Evolutionary conservation across 1,284 basidiomycete species (phyloP).

Genomic region (Inonotus hispidus): DNA sequence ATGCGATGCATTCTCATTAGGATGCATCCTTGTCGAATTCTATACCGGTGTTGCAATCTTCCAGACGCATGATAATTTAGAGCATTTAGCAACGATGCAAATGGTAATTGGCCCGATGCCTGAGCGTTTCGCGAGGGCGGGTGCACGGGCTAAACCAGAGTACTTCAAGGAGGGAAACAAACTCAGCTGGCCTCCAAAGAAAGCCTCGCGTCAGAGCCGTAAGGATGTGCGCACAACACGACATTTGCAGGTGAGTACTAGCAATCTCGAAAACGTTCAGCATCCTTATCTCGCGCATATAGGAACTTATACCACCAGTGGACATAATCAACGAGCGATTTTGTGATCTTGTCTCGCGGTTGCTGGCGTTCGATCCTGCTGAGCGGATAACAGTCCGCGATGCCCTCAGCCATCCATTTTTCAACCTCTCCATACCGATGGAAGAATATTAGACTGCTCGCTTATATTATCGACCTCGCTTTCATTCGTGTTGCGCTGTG

Average conservation of each 20-base stretch:
- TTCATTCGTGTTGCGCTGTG: constrained; percentile 3
- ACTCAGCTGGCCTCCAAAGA: constrained; percentile 89
- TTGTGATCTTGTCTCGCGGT: constrained; percentile 78
- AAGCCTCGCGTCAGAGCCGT: constrained; percentile 83
- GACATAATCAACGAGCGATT: constrained; percentile 76
- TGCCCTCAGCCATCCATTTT: constrained; percentile 85
- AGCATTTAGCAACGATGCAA: constrained; percentile 99
- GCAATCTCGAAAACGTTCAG: constrained; percentile 19
- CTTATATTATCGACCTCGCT: neutral
- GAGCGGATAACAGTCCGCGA: constrained; percentile 83
- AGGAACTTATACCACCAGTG: constrained; percentile 81
- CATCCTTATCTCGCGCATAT: constrained; percentile 16
- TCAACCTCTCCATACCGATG: constrained; percentile 53
- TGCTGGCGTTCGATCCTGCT: constrained; percentile 89
- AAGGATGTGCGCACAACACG: constrained; percentile 92
- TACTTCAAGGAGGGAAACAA: constrained; percentile 84
- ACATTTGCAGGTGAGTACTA: constrained; percentile 47
- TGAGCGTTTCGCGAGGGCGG: constrained; percentile 69
- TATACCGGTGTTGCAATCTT: constrained; percentile 97
- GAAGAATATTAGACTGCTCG: constrained; percentile 13
- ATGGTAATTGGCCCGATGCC: constrained; percentile 98
- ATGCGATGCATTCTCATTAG: constrained; percentile 97
- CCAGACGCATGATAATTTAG: constrained; percentile 98
- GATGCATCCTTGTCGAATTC: constrained; percentile 98
- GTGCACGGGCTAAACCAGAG: constrained; percentile 77